Conservation (phyloP, 2,329 filamentous ascomycete species). For the Calonectria montana region DNA sequence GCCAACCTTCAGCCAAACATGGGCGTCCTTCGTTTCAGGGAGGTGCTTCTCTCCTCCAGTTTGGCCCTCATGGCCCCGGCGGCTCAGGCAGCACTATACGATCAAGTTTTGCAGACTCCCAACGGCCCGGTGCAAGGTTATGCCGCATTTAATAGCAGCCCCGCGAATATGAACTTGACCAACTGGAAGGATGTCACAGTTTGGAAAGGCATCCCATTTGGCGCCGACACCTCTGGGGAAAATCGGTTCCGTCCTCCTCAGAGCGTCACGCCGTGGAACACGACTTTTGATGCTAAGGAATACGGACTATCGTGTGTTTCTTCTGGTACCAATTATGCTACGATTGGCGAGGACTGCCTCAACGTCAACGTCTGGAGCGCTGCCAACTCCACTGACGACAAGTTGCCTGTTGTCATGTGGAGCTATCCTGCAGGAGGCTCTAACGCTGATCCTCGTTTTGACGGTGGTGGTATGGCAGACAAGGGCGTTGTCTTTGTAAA, state of each 20-base stretch:
- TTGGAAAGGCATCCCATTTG: conserved; percentile 33
- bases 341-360: not conserved
- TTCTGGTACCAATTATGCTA: not conserved
- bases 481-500: not conserved
- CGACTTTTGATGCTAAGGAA: not conserved
- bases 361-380: not conserved
- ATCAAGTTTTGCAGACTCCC: not conserved
- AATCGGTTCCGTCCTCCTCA: not conserved
- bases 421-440: conserved; percentile 27
- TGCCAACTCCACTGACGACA: conserved; percentile 37
- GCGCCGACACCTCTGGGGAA: conserved; percentile 27
- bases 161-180: conserved; percentile 12
- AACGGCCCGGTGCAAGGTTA: conserved; percentile 8
- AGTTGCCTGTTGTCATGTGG: conserved; percentile 45
- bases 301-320: not conserved
- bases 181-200: conserved; percentile 19
- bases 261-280: conserved; percentile 1
- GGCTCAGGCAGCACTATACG: not conserved
- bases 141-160: conserved; percentile 9
- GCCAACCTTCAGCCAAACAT: not conserved
- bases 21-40: not conserved
- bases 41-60: not conserved
- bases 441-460: conserved; percentile 6
- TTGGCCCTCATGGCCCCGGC: not conserved
- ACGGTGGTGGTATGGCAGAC: conserved; percentile 6